Evolutionary conservation across 306 rosid species (phyloP), one percentile per base, ranked within the genome.

Genomic region (Hippophae rhamnoides): DNA sequence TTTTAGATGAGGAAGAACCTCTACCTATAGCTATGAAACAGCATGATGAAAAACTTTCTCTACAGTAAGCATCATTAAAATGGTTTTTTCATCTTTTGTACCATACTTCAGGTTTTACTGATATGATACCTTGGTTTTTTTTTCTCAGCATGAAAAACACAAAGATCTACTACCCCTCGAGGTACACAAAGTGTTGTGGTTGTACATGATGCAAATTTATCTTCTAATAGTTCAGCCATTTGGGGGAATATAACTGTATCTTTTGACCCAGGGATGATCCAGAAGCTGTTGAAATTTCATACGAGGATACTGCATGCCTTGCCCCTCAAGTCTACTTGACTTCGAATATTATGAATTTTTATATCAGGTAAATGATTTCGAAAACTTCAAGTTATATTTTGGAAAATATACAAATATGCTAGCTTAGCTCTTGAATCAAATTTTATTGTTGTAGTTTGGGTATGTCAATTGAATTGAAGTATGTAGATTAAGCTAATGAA

Each of bases 301-400:
- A 57, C 69, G 58, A 57, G 5, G 96, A 92, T 76, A 67, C 78
- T 49, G 67, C 75, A 53, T 92, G 96, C 79, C 99, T 92, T 74
- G 85, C 77, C 43, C 90, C 99, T 27, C 76, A 71, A 76, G 69
- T 83, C 70, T 92, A 74, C 76, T 78, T 92, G 75, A 76, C 92
- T 65, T 92, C 96, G 56, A 81, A 89, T 63, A 88, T 87, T 7
- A 92, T 87, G 95, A 87, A 88, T 78, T 92, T 92, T 63, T 92
- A 85, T 71, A 85, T 92, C 58, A 82, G 92, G 99, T 92, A 78
- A 71, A 76, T 69, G 60, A 41, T 49, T 47, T 60, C 23, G 7
- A 43, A 41, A 31, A 31, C 59, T 41, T 42, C 51, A 60, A 8
- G 13, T 23, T 12, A 54, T 55, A 41, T 25, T 7, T 23, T 52